Percentiles rank a stretch among this genome's conserved stretches.
phyloP scores from a whole-genome alignment of 2,329 filamentous ascomycete species.

The Claviceps digitariae region DNA sequence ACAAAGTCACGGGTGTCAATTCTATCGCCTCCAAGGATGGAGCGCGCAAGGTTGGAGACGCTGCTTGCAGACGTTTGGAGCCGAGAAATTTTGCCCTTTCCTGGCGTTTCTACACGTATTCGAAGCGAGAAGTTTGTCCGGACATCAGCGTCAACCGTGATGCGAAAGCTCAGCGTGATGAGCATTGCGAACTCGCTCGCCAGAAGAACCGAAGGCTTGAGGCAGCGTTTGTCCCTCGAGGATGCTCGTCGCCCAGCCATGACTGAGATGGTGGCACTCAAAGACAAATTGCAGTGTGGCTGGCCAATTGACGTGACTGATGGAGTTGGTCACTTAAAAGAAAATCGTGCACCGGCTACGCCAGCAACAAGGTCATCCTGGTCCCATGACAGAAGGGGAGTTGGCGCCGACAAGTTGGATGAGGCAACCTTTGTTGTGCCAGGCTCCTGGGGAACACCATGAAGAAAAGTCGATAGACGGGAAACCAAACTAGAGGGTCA shows the following conservation, averaged over 20 bases:
- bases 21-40: slow-evolving; percentile 58
- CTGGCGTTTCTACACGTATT: slow-evolving; percentile 58
- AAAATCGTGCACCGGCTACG: neutral
- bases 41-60: slow-evolving; percentile 64
- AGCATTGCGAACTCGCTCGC: slow-evolving; percentile 67
- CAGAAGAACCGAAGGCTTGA: slow-evolving; percentile 50
- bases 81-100: slow-evolving; percentile 64
- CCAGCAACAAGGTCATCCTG: slow-evolving; percentile 1
- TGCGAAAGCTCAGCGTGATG: slow-evolving; percentile 74
- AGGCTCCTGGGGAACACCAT: slow-evolving; percentile 5
- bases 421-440: neutral
- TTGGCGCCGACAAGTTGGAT: neutral
- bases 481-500: neutral
- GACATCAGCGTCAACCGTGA: slow-evolving; percentile 71
- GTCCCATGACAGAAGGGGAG: neutral
- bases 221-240: slow-evolving; percentile 10
- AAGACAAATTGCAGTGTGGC: neutral
- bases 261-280: neutral
- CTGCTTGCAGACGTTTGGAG: slow-evolving; percentile 73
- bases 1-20: slow-evolving; percentile 52
- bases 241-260: neutral
- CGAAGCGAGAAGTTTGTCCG: slow-evolving; percentile 60
- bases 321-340: neutral
- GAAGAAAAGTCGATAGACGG: neutral
- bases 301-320: neutral